These are phyloP conservation scores for Thalassia testudinum DNA, from an alignment of 116 monocot genomes.

Conservation along the genomic window DNA sequence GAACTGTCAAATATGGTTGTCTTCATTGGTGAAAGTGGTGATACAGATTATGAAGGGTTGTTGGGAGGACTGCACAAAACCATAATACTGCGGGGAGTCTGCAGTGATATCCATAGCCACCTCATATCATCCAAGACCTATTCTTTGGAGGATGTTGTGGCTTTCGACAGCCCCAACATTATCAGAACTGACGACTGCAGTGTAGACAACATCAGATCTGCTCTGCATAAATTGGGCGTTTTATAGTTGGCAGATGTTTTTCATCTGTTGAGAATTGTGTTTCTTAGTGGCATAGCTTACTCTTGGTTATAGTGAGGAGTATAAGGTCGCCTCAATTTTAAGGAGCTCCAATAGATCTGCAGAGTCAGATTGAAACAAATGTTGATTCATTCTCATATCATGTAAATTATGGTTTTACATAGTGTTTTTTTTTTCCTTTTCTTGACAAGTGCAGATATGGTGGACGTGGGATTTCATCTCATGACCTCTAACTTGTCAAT, in stretches of 20 bases:
- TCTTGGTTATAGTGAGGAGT: too few species aligned
- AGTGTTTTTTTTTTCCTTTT: too few species aligned
- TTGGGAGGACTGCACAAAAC: conserved; percentile 83
- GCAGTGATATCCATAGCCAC: conserved; percentile 20
- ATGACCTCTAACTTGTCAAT: too few species aligned
- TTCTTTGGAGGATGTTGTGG: conserved; percentile 64
- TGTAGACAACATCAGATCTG: conserved; percentile 25
- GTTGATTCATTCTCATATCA: too few species aligned
- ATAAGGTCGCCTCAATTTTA: too few species aligned
- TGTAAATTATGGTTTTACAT: too few species aligned
- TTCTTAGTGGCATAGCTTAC: too few species aligned
- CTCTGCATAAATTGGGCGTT: conserved; percentile 35
- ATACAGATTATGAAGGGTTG: conserved; percentile 81
- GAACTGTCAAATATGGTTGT: conserved; percentile 78
- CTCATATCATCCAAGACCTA: conserved; percentile 31
- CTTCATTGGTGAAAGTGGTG: conserved; percentile 80
- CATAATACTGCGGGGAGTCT: conserved; percentile 54
- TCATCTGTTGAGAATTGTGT: too few species aligned
- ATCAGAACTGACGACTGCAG: conserved; percentile 34
- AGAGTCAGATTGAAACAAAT: too few species aligned
- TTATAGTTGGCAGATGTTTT: neutral
- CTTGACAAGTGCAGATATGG: too few species aligned
- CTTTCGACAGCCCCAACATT: conserved; percentile 68
- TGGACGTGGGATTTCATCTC: too few species aligned
- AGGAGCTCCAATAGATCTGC: too few species aligned